Base-by-base conservation (phyloP, 192 early-diverging fungal species). In the Gryganskiella cystojenkinii region DNA sequence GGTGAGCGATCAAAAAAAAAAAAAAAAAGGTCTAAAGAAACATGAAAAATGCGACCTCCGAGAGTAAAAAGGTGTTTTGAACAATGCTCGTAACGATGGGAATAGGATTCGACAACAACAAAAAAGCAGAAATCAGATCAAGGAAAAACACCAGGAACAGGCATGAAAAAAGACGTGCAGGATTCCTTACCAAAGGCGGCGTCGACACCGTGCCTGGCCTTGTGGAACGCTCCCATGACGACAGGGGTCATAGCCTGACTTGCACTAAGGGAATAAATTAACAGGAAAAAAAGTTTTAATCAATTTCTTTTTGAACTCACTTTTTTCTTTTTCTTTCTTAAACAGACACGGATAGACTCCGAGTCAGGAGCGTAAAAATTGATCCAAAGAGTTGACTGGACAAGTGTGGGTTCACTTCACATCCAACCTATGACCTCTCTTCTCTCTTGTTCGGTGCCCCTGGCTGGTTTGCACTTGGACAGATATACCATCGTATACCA, bases 151-250 rank as follows among this genome's bases (percentile, higher is more conserved):
- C 14, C 22, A 24, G 15, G 20, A 22, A 62, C n/a, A 52, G 25
- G 2, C 34, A 3, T 17, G 19, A 52, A 25, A 51, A 31, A 14
- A 51, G 34, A 15, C 0, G 17, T 35, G 6, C 24, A 34, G 8
- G 60, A 73, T n/a, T 40, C 37, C 73, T 67, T 63, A 78, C 74
- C 74, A 64, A 78, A 78, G 4, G 74, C 74, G 15, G 74, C 67
- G 52, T 78, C 74, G 3, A 78, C 74, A 3, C 74, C 74, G 17
- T 69, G 65, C 22, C 66, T 55, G 14, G 74, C 74, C 33, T 78
- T 78, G 28, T 78, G 67, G 66, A 78, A 78, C 33, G 61, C 66
- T 58, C n/a, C 56, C 45, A 78, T 54, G 59, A 78, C 46, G 33
- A 64, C 66, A 22, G 74, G 74, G 44, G 66, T 78, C 74, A 78